Percentiles rank a stretch among this genome's conserved stretches.
Evolutionary conservation across 768 basidiomycete species (phyloP).

Genomic region (Pholiota molesta): DNA sequence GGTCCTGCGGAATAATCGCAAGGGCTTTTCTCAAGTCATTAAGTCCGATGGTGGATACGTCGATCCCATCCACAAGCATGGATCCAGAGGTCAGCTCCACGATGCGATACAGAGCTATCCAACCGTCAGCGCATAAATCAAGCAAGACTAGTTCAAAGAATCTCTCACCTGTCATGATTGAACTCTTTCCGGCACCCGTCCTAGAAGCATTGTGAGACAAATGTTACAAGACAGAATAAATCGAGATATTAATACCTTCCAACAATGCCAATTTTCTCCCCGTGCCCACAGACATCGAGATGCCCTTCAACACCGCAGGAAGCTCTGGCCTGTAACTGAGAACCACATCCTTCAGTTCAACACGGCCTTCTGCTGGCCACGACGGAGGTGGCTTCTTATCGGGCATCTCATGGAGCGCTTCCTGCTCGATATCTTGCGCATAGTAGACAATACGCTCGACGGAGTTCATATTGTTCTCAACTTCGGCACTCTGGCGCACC

Average conservation of each 20-base stretch:
- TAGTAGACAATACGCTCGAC: slow-evolving; percentile 87
- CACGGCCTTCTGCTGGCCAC: slow-evolving; percentile 78
- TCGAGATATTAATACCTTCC: slow-evolving; percentile 43
- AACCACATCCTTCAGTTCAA: slow-evolving; percentile 76
- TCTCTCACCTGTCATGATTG: slow-evolving; percentile 73
- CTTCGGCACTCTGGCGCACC: slow-evolving; percentile 78
- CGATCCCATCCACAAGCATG: slow-evolving; percentile 81
- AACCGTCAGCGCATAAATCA: background rate
- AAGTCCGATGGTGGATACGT: slow-evolving; percentile 82
- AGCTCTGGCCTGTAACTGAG: slow-evolving; percentile 87
- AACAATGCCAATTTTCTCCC: slow-evolving; percentile 93
- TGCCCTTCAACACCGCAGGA: slow-evolving; percentile 84
- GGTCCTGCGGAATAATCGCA: slow-evolving; percentile 86
- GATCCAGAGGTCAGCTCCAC: slow-evolving; percentile 79
- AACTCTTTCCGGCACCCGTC: slow-evolving; percentile 89
- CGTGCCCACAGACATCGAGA: slow-evolving; percentile 69
- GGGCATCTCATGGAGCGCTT: slow-evolving; percentile 68
- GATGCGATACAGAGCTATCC: slow-evolving; percentile 72
- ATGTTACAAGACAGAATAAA: background rate
- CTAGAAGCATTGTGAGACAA: slow-evolving; percentile 28
- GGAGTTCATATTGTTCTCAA: slow-evolving; percentile 95
- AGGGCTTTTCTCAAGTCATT: slow-evolving; percentile 67
- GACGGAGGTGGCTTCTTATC: slow-evolving; percentile 57
- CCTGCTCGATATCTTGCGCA: slow-evolving; percentile 78
- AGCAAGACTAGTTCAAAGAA: background rate